These are phyloP conservation scores for Coemansia sp. DNA, from an alignment of 192 early-diverging fungal genomes.

Conservation along the genomic window DNA sequence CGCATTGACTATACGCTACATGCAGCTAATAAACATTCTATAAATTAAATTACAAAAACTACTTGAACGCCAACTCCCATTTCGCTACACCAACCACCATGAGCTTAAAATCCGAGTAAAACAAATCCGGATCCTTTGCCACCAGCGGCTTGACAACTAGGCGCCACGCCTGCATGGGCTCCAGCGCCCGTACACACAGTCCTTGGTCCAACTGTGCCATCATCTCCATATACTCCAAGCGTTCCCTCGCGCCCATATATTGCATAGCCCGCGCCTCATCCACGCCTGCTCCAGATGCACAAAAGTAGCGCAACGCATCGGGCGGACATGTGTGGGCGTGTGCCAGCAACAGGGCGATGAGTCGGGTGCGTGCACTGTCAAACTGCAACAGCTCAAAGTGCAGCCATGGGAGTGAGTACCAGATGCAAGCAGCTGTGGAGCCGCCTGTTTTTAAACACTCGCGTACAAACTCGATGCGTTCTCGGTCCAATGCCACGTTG, in stretches of 20 bases:
- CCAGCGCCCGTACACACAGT: neutral
- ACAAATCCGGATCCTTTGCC: conserved; percentile 25
- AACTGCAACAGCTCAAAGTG: conserved; percentile 38
- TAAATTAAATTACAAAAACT: neutral
- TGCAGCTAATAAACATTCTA: too few relatives aligned
- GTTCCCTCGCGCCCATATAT: conserved; percentile 4
- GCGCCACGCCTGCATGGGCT: conserved; percentile 33
- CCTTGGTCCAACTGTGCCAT: neutral
- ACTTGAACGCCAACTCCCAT: conserved; percentile 11
- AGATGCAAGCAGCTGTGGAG: conserved; percentile 30
- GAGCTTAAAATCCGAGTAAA: conserved; percentile 43
- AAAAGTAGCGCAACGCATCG: conserved; percentile 18
- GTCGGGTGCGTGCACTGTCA: conserved; percentile 29
- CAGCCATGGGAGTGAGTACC: conserved; percentile 35
- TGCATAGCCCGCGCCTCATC: conserved; percentile 5
- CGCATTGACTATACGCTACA: too few relatives aligned
- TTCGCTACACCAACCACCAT: conserved; percentile 34
- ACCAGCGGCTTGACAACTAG: conserved; percentile 29
- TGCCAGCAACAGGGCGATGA: conserved; percentile 28
- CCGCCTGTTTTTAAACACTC: conserved; percentile 22
- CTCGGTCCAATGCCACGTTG: conserved; percentile 28
- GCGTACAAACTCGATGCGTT: conserved; percentile 32
- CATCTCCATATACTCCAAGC: conserved; percentile 16
- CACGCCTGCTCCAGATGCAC: neutral
- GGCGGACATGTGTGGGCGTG: conserved; percentile 29